Base-by-base conservation (phyloP, 1,284 basidiomycete genomes). In the Moesziomyces sp. region DNA sequence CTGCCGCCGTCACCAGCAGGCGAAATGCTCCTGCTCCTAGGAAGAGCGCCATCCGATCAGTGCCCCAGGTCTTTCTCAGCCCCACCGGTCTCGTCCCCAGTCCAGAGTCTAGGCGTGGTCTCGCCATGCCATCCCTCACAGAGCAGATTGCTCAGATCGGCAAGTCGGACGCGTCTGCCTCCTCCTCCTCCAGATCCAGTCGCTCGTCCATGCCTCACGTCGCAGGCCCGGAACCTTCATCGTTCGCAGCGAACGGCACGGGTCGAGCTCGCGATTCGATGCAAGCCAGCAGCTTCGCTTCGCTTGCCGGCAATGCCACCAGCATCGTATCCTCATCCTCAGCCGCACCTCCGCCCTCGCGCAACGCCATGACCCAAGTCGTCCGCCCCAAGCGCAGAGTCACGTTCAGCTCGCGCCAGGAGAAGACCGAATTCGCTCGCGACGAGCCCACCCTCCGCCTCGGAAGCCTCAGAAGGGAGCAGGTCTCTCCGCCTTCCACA, bases 21-120 rank as follows among this genome's bases (percentile, higher is more conserved):
- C 60, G 71, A 5, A 74, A 74, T n/a, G 71, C 71, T 16, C 71
- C 71, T 18, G 63, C 59, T 46, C 78, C 78, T 1, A 59, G 78
- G 52, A 80, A 80, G 67, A 77, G 74, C 38, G 74, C 78, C 50
- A 76, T 80, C 47, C 71, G 74, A 49, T 60, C 73, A 26, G 75
- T 75, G 16, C 78, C 76, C 1, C 78, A 80, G 33, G 67, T 80
- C 40, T 80, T 80, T 42, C 57, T 69, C 44, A 80, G 78, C 42
- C 78, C 78, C 0, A 80, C 78, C 11, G 67, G 63, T 43, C 78
- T 80, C 18, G 67, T 75, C 0, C 76, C 78, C 11, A 79, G 74
- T 33, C 74, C 76, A 8, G 67, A 70, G 33, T 70, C 72, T 23
- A 58, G 72, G 30, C 62, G 59, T 30, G 67, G 67, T 21, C 62